phyloP scores from a whole-genome alignment of 306 rosid species.

The Gastrolobium bilobum region DNA sequence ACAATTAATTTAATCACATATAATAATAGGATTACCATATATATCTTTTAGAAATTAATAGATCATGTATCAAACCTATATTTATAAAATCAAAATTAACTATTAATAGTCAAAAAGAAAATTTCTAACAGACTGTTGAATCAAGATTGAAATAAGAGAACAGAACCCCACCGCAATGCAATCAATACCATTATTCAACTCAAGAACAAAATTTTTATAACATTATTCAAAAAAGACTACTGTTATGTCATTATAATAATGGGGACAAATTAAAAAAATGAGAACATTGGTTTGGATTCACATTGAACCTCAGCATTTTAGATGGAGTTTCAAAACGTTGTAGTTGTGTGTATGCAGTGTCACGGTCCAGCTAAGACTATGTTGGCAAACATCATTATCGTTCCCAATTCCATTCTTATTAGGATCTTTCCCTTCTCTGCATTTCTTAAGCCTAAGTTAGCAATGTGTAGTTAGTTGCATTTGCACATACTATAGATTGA shows the following conservation, averaged over 20 bases:
- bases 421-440: slow-evolving; percentile 17
- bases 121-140: neutral
- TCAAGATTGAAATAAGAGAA: neutral
- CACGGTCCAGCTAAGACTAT: slow-evolving; percentile 63
- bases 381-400: slow-evolving; percentile 73
- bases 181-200: slow-evolving; percentile 37
- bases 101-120: no score
- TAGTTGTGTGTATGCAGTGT: neutral
- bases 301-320: neutral
- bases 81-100: no score
- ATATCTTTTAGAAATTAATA: no score
- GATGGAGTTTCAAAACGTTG: slow-evolving; percentile 20
- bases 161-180: slow-evolving; percentile 28
- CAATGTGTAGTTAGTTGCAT: neutral
- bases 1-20: no score
- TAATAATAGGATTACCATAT: no score
- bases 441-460: neutral
- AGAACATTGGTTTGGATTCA: neutral
- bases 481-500: neutral
- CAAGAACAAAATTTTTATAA: slow-evolving; percentile 26
- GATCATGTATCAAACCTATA: no score
- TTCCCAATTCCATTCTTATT: slow-evolving; percentile 10
- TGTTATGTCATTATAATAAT: neutral
- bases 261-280: neutral
- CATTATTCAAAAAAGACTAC: slow-evolving; percentile 8